Evolutionary conservation across 176 grass and related monocot genomes (phyloP).

Genomic region (Phoenix dactylifera): DNA sequence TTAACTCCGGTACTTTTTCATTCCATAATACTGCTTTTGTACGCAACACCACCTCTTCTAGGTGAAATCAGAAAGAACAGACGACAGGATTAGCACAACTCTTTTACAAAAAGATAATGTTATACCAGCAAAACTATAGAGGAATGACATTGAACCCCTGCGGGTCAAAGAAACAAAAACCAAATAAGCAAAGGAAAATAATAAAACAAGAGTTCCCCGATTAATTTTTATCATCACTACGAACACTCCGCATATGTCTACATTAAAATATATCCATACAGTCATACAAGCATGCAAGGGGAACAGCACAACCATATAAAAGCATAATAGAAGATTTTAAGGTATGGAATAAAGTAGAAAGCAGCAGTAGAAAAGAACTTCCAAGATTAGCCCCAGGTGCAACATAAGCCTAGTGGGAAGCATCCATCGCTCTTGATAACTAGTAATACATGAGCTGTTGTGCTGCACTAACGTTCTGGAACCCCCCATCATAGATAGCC

Average conservation of each 20-base stretch:
- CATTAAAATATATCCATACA: constrained; percentile 3
- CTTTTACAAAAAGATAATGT: no score
- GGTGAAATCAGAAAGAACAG: no score
- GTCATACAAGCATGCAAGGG: constrained; percentile 1
- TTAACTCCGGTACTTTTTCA: no score
- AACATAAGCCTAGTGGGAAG: not conserved
- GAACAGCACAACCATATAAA: not conserved
- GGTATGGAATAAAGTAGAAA: no score
- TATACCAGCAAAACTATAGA: no score
- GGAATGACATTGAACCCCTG: no score
- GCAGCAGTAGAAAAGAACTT: no score
- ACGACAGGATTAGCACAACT: no score
- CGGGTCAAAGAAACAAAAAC: not conserved
- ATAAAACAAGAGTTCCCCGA: not conserved
- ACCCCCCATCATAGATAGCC: constrained; percentile 67
- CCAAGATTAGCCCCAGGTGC: no score
- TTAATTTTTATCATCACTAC: not conserved
- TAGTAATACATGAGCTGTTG: constrained; percentile 96
- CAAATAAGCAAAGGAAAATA: not conserved
- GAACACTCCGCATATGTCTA: not conserved
- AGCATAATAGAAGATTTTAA: no score
- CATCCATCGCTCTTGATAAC: not conserved
- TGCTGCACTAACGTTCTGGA: constrained; percentile 38
- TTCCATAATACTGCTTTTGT: no score
- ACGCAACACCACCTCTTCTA: no score